These are phyloP conservation scores for Hirsutella thompsonii DNA, from an alignment of 2,329 filamentous ascomycete species.

Conservation along the genomic window DNA sequence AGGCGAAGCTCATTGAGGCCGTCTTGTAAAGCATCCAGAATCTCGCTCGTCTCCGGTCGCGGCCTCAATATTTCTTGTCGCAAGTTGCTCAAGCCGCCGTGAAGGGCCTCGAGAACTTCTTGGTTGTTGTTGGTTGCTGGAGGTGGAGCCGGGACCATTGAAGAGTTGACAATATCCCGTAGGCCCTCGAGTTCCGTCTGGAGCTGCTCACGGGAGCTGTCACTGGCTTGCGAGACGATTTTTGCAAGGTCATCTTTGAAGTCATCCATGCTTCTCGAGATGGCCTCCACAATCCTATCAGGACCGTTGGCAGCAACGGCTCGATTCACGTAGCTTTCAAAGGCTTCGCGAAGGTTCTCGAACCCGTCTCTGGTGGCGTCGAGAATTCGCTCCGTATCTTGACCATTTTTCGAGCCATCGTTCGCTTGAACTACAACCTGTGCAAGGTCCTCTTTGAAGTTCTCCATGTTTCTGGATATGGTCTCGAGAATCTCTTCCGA, in stretches of 20 bases:
- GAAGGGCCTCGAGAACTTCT: slow-evolving; percentile 59
- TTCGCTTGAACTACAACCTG: slow-evolving; percentile 21
- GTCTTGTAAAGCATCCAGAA: slow-evolving; percentile 81
- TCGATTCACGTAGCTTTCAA: slow-evolving; percentile 69
- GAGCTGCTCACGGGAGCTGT: slow-evolving; percentile 48
- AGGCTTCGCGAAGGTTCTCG: slow-evolving; percentile 65
- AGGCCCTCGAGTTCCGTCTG: slow-evolving; percentile 74
- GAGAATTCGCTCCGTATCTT: slow-evolving; percentile 77
- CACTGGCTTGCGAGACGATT: slow-evolving; percentile 28
- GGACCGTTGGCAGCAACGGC: slow-evolving; percentile 58
- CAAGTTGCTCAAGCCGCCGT: slow-evolving; percentile 60
- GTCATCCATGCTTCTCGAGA: slow-evolving; percentile 51
- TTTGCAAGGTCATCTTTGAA: slow-evolving; percentile 49
- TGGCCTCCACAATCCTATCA: slow-evolving; percentile 63
- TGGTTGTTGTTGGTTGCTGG: slow-evolving; percentile 33
- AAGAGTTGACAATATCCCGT: slow-evolving; percentile 61
- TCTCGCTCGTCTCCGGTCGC: slow-evolving; percentile 65
- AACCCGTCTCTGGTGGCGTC: slow-evolving; percentile 81
- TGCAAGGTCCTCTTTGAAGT: slow-evolving; percentile 60
- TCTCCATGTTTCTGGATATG: slow-evolving; percentile 53
- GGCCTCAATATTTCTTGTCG: slow-evolving; percentile 60
- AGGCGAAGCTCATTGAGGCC: slow-evolving; percentile 65
- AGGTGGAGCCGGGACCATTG: slow-evolving; percentile 47
- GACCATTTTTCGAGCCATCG: slow-evolving; percentile 36
- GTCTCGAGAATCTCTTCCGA: slow-evolving; percentile 39